A percentile compares a stretch with the other conserved stretches of the same genome.
phyloP scores from a whole-genome alignment of 331 rosid species.

The Telfairia occidentalis region DNA sequence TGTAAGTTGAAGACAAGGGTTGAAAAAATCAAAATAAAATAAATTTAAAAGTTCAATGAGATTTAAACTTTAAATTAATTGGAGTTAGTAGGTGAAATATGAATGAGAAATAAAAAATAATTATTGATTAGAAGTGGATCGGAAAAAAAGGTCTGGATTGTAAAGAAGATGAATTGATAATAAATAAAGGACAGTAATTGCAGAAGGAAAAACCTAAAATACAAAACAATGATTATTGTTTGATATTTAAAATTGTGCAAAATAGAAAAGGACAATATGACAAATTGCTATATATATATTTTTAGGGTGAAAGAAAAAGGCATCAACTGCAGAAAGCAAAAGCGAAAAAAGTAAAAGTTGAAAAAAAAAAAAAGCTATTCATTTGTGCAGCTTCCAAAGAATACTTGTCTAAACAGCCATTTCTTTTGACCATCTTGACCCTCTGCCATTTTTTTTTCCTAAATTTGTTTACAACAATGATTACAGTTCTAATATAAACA shows the following conservation, averaged over 20 bases:
- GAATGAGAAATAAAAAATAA: background rate
- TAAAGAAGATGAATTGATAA: background rate
- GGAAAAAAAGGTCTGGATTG: background rate
- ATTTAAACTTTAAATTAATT: too few relatives aligned
- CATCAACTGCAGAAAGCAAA: background rate
- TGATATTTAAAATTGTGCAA: background rate
- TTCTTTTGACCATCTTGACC: background rate
- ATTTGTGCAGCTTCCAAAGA: conserved; percentile 3
- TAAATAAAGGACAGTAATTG: background rate
- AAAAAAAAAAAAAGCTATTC: background rate
- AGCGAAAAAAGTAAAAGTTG: background rate
- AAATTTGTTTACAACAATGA: background rate
- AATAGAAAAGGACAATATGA: background rate
- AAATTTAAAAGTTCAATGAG: too few relatives aligned
- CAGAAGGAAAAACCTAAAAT: background rate
- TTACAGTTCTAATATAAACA: background rate
- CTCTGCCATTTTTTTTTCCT: background rate
- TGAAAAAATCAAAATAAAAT: too few relatives aligned
- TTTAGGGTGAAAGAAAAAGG: background rate
- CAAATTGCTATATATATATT: too few relatives aligned
- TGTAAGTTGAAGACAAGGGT: too few relatives aligned
- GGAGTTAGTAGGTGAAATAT: background rate
- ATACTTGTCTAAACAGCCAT: background rate
- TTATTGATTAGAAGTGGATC: background rate
- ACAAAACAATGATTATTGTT: background rate